phyloP scores from a whole-genome alignment of 208 protist genomes.

The Trypanosoma mega region DNA sequence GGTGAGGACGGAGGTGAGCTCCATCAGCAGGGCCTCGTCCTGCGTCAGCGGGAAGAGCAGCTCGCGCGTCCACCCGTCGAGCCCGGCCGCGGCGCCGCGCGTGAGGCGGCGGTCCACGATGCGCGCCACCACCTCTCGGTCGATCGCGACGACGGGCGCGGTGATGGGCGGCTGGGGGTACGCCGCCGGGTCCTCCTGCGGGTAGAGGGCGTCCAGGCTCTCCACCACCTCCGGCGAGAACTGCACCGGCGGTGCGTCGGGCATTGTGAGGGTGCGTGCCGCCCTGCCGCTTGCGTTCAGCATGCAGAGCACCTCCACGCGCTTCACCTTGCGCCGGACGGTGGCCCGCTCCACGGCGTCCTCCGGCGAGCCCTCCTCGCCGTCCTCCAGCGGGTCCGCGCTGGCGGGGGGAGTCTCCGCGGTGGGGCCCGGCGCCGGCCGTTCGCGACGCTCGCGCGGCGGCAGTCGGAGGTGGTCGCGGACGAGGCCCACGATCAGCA shows the following conservation, averaged over 20 bases:
- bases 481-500: conserved; percentile 15
- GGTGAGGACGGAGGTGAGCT: conserved; percentile 15
- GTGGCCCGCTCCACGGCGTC: no score
- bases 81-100: conserved; percentile 18
- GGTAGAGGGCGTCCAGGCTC: conserved; percentile 14
- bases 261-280: conserved; percentile 13
- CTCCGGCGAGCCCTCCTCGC: no score
- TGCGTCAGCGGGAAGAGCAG: conserved; percentile 23
- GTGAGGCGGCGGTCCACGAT: conserved; percentile 13
- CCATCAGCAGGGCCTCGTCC: conserved; percentile 5
- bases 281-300: conserved; percentile 20
- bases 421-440: no score
- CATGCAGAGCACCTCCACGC: conserved; percentile 10
- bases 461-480: conserved; percentile 15
- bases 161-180: not conserved
- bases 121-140: conserved; percentile 8
- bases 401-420: not conserved
- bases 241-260: conserved; percentile 4
- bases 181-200: conserved; percentile 14
- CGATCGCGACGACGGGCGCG: not conserved
- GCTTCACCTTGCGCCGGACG: no score
- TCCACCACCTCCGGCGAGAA: not conserved
- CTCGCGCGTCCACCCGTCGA: conserved; percentile 34
- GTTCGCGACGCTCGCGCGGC: not conserved
- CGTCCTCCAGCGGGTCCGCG: not conserved